Percentiles rank a stretch among this genome's conserved stretches.
Evolutionary conservation across 495 filamentous ascomycete genomes (phyloP).

Genomic region (Penicillium steckii): DNA sequence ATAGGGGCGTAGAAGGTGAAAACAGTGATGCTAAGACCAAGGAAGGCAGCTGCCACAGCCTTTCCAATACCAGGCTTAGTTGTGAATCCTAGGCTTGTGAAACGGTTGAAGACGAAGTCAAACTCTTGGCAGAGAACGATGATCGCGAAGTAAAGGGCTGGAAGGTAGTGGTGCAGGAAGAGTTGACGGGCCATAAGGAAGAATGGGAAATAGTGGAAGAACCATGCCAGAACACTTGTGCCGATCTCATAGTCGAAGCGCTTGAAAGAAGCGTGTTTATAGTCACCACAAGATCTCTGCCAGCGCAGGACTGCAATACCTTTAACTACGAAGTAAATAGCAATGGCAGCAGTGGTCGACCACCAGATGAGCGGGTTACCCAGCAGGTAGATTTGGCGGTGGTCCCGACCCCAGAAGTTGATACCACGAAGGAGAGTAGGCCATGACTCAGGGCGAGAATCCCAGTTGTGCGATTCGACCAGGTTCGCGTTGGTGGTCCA

Average conservation of each 20-base stretch:
- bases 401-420: constrained; percentile 97
- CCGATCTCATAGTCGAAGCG: constrained; percentile 98
- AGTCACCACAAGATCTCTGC: constrained; percentile 90
- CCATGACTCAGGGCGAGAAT: constrained; percentile 93
- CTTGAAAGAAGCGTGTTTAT: constrained; percentile 76
- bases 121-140: constrained; percentile 83
- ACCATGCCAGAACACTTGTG: constrained; percentile 87
- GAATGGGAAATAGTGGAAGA: constrained; percentile 96
- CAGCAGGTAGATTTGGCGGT: constrained; percentile 93
- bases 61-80: constrained; percentile 74
- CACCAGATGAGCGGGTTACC: constrained; percentile 97
- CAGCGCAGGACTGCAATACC: constrained; percentile 84
- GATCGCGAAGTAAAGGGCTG: constrained; percentile 92
- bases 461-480: constrained; percentile 96
- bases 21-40: constrained; percentile 68
- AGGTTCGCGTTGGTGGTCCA: constrained; percentile 97
- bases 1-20: constrained; percentile 85
- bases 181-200: constrained; percentile 97
- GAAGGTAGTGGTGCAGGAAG: constrained; percentile 97
- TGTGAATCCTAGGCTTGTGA: constrained; percentile 63
- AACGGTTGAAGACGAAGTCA: constrained; percentile 75
- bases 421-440: constrained; percentile 91
- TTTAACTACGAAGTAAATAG: constrained; percentile 79
- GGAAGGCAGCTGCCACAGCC: constrained; percentile 63
- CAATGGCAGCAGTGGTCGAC: constrained; percentile 79